Base-by-base conservation (phyloP, 306 rosid species). In the Pterocarpus macrocarpus region DNA sequence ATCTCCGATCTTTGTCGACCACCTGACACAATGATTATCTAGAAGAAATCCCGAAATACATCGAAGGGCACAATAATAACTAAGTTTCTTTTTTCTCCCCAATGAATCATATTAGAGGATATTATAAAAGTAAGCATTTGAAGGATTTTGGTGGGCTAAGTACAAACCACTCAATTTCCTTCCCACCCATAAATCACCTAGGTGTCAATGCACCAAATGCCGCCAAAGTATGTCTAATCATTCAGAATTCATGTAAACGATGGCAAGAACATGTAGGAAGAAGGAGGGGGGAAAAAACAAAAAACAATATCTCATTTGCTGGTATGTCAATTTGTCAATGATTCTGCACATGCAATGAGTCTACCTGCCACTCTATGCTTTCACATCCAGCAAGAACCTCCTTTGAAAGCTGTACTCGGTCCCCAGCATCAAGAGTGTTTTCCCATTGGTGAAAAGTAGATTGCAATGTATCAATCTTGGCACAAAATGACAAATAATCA, bases 291-390 rank as follows among this genome's bases (percentile, higher is more conserved):
- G 12, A 59, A 68, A 22, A 72, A 47, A 43, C 4, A 22, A 32
- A 71, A 64, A 43, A 5, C 36, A 22, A 34, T 14, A 28, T 6
- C 28, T 22, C 28, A 22, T 22, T 22, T 1, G 1, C 28, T 22
- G 28, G 28, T 22, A 22, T 22, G 14, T 35, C 57, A 81, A 38
- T 28, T 67, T 77, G 80, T 30, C 64, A 9, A 28, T 1, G 49
- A 55, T 44, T 58, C 66, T 59, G 34, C 32, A 77, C 11, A 43
- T 61, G 63, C 70, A 59, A 79, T 41, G 5, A 57, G 56, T 50
- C 68, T 89, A 96, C 99, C 98, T 96, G 98, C 99, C 99, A 96
- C 39, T 85, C 98, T 80, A 92, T 85, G 85, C 97, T 92, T 67
- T 88, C 97, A 82, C 98, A 92, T 75, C 61, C 63, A 78, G 95